Evolutionary conservation across 2,329 filamentous ascomycete species (phyloP).

Genomic region (Alternaria brassicicola): DNA sequence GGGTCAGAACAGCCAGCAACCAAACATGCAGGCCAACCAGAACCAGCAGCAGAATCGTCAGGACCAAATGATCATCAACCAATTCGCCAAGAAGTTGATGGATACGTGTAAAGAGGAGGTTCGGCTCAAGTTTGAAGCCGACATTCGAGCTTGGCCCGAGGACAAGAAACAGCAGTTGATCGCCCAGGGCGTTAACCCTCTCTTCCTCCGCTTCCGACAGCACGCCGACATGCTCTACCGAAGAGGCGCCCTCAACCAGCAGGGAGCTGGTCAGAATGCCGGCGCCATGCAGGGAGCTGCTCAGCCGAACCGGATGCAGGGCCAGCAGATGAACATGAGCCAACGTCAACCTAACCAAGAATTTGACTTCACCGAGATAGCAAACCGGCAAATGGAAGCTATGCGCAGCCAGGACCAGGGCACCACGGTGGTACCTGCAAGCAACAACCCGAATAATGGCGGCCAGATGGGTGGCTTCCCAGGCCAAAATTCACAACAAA

Average conservation of each 20-base stretch:
- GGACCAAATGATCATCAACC: conserved; percentile 47
- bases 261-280: conserved; percentile 23
- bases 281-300: conserved; percentile 46
- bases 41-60: conserved; percentile 23
- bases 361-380: conserved; percentile 61
- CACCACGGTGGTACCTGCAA: conserved; percentile 68
- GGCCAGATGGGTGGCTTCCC: conserved; percentile 47
- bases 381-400: conserved; percentile 67
- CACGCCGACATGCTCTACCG: conserved; percentile 50
- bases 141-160: conserved; percentile 53
- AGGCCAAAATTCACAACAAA: conserved; percentile 32
- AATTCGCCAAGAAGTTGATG: conserved; percentile 56
- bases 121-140: conserved; percentile 51
- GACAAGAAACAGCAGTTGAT: conserved; percentile 56
- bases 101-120: conserved; percentile 56
- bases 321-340: conserved; percentile 35
- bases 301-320: conserved; percentile 37
- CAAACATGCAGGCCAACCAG: conserved; percentile 38
- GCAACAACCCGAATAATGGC: conserved; percentile 57
- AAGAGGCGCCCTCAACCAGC: conserved; percentile 27
- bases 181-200: conserved; percentile 55
- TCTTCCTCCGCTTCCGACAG: conserved; percentile 58
- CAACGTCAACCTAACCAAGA: conserved; percentile 40
- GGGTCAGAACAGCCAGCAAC: conserved; percentile 39
- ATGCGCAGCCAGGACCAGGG: conserved; percentile 66